These are phyloP conservation scores for Mucor circinelloides DNA, from an alignment of 371 early-diverging fungal genomes.

Conservation along the genomic window DNA sequence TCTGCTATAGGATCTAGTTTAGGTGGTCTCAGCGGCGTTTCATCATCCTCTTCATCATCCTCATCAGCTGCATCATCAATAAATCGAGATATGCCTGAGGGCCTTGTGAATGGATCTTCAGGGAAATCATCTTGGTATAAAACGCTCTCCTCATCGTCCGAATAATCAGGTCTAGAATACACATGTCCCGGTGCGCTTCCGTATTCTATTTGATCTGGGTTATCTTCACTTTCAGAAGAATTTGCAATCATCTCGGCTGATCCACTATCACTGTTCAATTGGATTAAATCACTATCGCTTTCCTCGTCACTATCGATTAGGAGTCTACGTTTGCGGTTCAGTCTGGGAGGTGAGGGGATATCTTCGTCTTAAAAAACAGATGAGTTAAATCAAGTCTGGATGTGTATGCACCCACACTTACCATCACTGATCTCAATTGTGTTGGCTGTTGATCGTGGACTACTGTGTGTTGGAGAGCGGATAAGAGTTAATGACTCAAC, in stretches of 20 bases:
- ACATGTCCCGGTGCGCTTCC: neutral
- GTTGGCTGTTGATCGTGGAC: neutral
- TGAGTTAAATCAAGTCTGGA: neutral
- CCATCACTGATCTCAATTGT: slow-evolving; percentile 1
- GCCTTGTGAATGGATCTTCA: neutral
- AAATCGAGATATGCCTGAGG: neutral
- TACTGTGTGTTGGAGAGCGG: neutral
- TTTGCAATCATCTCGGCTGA: neutral
- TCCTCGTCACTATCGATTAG: neutral
- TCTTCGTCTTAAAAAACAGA: neutral
- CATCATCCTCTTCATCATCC: neutral
- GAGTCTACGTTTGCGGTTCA: neutral
- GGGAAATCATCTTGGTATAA: neutral
- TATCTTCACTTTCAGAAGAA: neutral
- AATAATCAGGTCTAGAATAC: neutral
- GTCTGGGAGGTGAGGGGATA: too few relatives aligned
- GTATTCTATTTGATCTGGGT: neutral
- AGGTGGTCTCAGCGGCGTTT: neutral
- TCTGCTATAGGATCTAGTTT: neutral
- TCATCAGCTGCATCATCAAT: slow-evolving; percentile 10
- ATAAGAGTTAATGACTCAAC: neutral
- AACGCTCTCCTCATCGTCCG: neutral
- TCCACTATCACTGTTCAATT: neutral
- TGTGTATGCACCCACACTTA: neutral
- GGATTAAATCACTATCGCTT: neutral